Evolutionary conservation across 176 grass and related monocot species (phyloP).

Genomic region (Melocanna baccifera): DNA sequence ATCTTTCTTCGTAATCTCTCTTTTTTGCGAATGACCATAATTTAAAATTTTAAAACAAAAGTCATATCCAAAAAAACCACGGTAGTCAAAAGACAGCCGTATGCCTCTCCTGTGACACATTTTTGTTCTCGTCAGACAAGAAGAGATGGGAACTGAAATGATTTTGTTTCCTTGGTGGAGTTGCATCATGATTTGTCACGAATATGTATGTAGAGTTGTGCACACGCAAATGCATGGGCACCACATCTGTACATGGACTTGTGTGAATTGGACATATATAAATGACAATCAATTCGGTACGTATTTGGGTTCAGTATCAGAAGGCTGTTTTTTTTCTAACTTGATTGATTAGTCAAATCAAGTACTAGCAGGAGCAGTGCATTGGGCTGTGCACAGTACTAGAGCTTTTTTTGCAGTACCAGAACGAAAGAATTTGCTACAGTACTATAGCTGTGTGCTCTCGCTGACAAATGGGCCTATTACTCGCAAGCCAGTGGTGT

Average conservation of each 20-base stretch:
- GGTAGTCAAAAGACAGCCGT: too few relatives aligned
- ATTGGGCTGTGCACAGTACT: neutral
- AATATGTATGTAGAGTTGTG: neutral
- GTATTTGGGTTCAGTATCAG: neutral
- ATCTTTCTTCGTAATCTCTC: too few relatives aligned
- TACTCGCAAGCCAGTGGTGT: neutral
- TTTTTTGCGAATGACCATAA: too few relatives aligned
- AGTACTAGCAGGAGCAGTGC: neutral
- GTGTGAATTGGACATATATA: neutral
- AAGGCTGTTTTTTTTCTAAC: neutral
- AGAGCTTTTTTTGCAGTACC: neutral
- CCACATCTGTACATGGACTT: neutral
- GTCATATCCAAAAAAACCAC: too few relatives aligned
- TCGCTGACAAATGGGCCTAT: neutral
- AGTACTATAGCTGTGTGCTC: too few relatives aligned
- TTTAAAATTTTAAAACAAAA: too few relatives aligned
- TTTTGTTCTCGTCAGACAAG: neutral
- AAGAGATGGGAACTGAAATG: constrained; percentile 26
- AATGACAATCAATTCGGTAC: neutral
- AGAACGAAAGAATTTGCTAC: constrained; percentile 1
- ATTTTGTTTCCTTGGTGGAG: constrained; percentile 10
- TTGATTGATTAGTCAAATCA: neutral
- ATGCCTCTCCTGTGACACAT: too few relatives aligned
- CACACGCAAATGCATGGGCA: neutral
- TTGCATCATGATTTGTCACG: neutral